Conservation (phyloP, 208 protist genomes). For the Borovskyia barvae region DNA sequence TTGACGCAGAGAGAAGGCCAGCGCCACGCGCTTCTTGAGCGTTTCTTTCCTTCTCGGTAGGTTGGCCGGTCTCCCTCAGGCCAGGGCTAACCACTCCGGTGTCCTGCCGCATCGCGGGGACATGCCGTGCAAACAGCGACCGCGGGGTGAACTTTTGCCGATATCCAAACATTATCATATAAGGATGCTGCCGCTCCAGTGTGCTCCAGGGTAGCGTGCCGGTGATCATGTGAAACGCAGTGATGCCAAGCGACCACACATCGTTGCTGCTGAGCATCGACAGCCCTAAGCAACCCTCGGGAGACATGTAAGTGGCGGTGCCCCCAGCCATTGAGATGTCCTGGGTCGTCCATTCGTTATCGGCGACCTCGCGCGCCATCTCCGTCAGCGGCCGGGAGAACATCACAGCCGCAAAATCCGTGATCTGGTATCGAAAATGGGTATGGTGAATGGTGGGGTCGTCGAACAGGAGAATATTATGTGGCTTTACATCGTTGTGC, state of each 20-base stretch:
- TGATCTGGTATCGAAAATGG: conserved; percentile 49
- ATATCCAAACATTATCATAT: conserved; percentile 65
- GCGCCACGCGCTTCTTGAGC: no score
- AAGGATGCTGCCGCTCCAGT: conserved; percentile 53
- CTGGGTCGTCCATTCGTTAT: background rate
- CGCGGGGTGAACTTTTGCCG: conserved; percentile 39
- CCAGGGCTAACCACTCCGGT: no score
- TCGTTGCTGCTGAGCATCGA: conserved; percentile 55
- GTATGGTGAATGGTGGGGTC: background rate
- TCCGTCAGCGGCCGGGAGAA: background rate
- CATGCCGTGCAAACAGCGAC: conserved; percentile 9
- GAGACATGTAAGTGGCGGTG: conserved; percentile 77
- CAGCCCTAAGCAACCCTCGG: conserved; percentile 69
- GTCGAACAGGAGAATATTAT: conserved; percentile 73
- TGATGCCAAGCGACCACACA: conserved; percentile 82
- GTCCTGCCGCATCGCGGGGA: no score
- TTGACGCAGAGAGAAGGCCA: no score
- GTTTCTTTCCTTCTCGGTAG: no score
- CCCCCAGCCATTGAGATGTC: conserved; percentile 23
- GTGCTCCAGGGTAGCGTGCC: conserved; percentile 64
- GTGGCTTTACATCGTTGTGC: conserved; percentile 87
- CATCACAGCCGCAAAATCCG: conserved; percentile 41
- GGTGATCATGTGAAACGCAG: conserved; percentile 66
- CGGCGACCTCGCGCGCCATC: background rate
- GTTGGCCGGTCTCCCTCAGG: no score